A percentile compares a stretch with the other conserved stretches of the same genome.
phyloP scores from a whole-genome alignment of 208 protist genomes.

The Acanthamoeba sp. region DNA sequence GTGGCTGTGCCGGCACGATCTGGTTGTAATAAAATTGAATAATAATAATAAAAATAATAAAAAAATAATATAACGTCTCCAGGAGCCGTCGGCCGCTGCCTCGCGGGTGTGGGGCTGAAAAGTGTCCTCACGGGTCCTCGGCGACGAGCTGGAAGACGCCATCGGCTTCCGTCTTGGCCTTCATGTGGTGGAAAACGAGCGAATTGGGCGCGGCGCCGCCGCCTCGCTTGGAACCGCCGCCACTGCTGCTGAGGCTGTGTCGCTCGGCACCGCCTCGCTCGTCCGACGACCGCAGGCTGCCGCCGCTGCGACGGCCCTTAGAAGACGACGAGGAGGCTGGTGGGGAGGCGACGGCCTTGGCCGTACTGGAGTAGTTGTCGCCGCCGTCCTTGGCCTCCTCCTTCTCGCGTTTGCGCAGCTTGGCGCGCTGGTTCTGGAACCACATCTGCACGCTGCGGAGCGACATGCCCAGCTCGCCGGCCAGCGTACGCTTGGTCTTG shows the following conservation, averaged over 20 bases:
- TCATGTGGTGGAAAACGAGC: slow-evolving; percentile 56
- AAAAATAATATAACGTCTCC: background rate
- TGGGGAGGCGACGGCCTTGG: background rate
- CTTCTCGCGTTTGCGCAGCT: slow-evolving; percentile 70
- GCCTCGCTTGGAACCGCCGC: background rate
- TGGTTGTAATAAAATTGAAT: too few relatives aligned
- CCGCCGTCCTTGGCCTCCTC: slow-evolving; percentile 12
- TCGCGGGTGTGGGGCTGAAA: background rate
- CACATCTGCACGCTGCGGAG: slow-evolving; percentile 82
- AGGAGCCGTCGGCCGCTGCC: too few relatives aligned
- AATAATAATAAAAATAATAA: background rate
- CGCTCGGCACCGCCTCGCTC: background rate
- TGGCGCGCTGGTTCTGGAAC: slow-evolving; percentile 85
- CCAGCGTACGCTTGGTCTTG: slow-evolving; percentile 73
- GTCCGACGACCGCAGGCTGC: slow-evolving; percentile 37
- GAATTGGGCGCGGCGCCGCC: background rate
- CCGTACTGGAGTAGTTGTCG: background rate
- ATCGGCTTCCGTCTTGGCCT: slow-evolving; percentile 24
- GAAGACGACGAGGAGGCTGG: background rate
- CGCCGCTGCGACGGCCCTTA: background rate
- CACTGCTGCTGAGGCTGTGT: slow-evolving; percentile 17
- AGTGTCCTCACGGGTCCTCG: background rate
- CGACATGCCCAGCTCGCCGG: slow-evolving; percentile 82
- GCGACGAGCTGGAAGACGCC: slow-evolving; percentile 28
- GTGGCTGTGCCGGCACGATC: too few relatives aligned